Base-by-base conservation (phyloP, 176 grass and related monocot genomes). In the Secale cereale region DNA sequence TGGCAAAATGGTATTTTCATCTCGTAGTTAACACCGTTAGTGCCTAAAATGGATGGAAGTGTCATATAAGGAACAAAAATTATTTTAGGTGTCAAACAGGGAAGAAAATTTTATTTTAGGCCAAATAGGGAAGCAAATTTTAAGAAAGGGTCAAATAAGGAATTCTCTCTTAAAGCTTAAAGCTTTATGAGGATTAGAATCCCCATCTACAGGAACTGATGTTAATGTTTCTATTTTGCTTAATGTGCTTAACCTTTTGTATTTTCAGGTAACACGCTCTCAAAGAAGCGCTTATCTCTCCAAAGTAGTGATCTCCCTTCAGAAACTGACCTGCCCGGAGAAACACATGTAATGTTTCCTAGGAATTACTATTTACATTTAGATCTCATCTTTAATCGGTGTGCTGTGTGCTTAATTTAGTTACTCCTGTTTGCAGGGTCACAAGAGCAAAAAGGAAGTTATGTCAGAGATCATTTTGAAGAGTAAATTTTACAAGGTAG, bases 401-500 rank as follows among this genome's bases (percentile, higher is more conserved):
- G 45, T 83, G 15, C 7, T 67, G 35, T 83, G 66, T 66, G 27
- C 74, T 90, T 63, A 87, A 81, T 73, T 46, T 83, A 45, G 30
- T 73, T 67, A 32, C 59, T 22, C 30, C 80, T 90, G 73, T 84
- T 87, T 41, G 32, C 89, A 98, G 96, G 80, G 56, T 65, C 86
- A 87, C 82, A 98, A 95, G 85, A 87, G 89, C 81, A 98, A 98
- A 87, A 98, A 98, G 87, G 93, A 98, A 87, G 96, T 98, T 83
- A 98, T 98, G 96, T 45, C 66, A 69, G 96, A 98, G 87, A 91
- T 98, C 71, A 98, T 98, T 85, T 82, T 85, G 74, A 95, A 98
- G 84, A 98, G 96, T 87, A 98, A 98, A 95, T 98, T 87, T 89
- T 98, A 90, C 88, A 95, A 98, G 96, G 93, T 95, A 23, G 67